These are phyloP conservation scores for Exophiala dermatitidis DNA, from an alignment of 2,329 filamentous ascomycete species.

Conservation along the genomic window DNA sequence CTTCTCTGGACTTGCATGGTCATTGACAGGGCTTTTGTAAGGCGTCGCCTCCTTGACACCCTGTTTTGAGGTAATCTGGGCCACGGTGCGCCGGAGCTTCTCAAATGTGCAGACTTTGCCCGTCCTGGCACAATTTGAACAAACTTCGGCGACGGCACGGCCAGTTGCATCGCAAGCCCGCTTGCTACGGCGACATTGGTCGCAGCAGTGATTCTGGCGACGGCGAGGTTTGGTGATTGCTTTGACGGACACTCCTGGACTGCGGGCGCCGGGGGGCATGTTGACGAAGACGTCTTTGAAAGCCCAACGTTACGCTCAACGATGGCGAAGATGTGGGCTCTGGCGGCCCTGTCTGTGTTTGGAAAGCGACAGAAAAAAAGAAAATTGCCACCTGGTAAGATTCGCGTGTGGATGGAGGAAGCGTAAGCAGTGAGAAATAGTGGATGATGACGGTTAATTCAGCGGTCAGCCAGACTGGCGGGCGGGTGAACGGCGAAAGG, in stretches of 20 bases:
- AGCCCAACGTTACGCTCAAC: background rate
- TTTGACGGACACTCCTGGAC: background rate
- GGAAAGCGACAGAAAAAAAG: too few species aligned
- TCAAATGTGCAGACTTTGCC: conserved; percentile 1
- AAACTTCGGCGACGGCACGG: conserved; percentile 1
- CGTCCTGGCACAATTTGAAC: conserved; percentile 2
- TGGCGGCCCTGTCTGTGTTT: too few species aligned
- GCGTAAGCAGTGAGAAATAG: too few species aligned
- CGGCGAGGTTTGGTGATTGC: conserved; percentile 20
- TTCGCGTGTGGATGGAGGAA: too few species aligned
- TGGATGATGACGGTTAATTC: too few species aligned
- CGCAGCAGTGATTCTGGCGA: conserved; percentile 41
- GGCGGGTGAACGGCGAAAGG: too few species aligned
- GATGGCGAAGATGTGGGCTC: too few species aligned
- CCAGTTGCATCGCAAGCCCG: conserved; percentile 40
- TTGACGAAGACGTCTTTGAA: background rate
- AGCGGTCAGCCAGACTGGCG: too few species aligned
- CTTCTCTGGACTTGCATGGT: background rate
- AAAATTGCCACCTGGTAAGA: too few species aligned
- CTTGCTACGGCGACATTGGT: conserved; percentile 43
- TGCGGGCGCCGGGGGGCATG: background rate
- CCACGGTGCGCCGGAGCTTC: background rate
- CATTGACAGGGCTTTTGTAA: background rate
- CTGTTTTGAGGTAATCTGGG: background rate
- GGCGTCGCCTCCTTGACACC: background rate